Evolutionary conservation across 2,329 filamentous ascomycete species (phyloP), one percentile per base, ranked within the genome.

Genomic region (Sordariomycetes sp.): DNA sequence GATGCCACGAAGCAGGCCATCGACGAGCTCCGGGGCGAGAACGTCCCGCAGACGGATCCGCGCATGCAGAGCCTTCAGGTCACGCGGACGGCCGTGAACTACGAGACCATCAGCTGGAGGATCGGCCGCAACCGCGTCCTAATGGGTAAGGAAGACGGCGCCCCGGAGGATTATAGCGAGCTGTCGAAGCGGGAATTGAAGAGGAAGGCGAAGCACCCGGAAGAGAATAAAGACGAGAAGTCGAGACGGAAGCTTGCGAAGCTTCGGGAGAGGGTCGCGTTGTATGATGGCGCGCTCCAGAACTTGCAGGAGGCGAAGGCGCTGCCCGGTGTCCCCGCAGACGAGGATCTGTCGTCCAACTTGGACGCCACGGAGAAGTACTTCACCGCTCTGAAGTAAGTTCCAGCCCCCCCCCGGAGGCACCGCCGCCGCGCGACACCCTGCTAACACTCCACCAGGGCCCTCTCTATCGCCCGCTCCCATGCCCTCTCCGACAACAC

Each of bases 1-100:
- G 94, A 99, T 72, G 90, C 91, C 5, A 94, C 92, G 0, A 95
- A 96, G 71, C 86, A 88, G 65, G 91, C 91, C 12, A 96, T 97
- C 60, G 93, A 97, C 63, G 94, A 97, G 70, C 77, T 97, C 59
- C 82, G 83, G 55, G 85, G 82, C 60, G 94, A 99, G 69, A 89
- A 90, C 1, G 83, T 96, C 16, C 82, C 89, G 24, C 89, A 90
- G 69, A 86, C 90, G 59, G 93, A 99, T 67, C 75, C 83, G 40
- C 84, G 90, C 59, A 91, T 99, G 85, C 94, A 99, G 72, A 86
- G 91, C 65, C 76, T 99, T 53, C 92, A 96, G 64, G 88, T 99
- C 60, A 96, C 92, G 3, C 87, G 89, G 61, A 95, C 95, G 0
- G 91, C 93, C 1, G 90, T 97, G 59, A 96, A 94, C 71, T 97